Evolutionary conservation across 257 asterid species (phyloP).

Genomic region (Rubia yunnanensis): DNA sequence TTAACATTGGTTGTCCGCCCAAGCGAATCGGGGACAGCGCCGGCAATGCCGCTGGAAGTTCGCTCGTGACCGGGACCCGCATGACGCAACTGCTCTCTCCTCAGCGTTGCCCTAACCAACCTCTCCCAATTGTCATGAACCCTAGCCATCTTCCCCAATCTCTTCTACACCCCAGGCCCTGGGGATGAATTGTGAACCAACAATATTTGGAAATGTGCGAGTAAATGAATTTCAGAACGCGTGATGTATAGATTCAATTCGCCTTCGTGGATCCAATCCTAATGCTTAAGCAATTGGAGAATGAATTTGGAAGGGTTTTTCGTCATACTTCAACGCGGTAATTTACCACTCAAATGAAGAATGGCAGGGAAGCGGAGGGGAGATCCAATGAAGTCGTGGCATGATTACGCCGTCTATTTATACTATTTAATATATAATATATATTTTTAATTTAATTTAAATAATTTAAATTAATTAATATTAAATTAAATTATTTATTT

Average conservation of each 20-base stretch:
- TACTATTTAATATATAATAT: too few species aligned
- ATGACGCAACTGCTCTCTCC: slow-evolving; percentile 47
- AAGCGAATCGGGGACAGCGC: slow-evolving; percentile 90
- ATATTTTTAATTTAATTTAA: too few species aligned
- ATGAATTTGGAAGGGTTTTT: neutral
- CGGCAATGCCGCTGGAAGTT: slow-evolving; percentile 76
- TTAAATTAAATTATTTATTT: too few species aligned
- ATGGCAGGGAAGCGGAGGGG: neutral
- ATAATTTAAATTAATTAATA: too few species aligned
- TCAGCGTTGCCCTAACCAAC: slow-evolving; percentile 67
- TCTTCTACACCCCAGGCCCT: slow-evolving; percentile 3
- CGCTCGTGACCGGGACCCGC: slow-evolving; percentile 56
- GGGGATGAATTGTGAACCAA: neutral
- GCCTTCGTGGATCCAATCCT: neutral
- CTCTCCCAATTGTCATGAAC: slow-evolving; percentile 69
- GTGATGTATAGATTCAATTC: neutral
- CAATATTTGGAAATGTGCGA: neutral
- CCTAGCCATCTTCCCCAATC: slow-evolving; percentile 47
- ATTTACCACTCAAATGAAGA: neutral
- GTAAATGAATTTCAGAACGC: neutral
- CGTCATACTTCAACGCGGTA: neutral
- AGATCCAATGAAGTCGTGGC: neutral
- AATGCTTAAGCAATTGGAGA: neutral
- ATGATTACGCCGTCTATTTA: too few species aligned
- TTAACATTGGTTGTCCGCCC: slow-evolving; percentile 70